phyloP scores from a whole-genome alignment of 2,329 filamentous ascomycete species.

The Diaporthe velutina region DNA sequence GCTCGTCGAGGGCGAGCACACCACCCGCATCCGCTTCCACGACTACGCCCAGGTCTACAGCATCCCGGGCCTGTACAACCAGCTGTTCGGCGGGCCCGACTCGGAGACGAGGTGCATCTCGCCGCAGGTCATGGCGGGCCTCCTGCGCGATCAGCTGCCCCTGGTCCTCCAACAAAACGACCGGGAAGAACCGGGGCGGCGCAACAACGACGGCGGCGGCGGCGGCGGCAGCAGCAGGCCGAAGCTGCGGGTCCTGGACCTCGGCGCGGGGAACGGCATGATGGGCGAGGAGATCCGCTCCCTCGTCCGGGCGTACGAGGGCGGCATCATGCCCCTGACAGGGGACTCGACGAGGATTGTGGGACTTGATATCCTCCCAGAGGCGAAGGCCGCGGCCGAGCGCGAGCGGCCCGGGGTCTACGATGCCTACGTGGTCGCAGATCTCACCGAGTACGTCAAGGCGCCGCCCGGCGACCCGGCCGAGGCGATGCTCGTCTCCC shows the following conservation, averaged over 20 bases:
- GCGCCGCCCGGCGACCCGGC: not conserved
- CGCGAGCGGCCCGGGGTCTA: slow-evolving; percentile 20
- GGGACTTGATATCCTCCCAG: slow-evolving; percentile 19
- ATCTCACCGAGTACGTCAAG: slow-evolving; percentile 22
- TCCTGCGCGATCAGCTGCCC: slow-evolving; percentile 17
- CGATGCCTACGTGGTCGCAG: slow-evolving; percentile 20
- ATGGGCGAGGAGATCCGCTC: slow-evolving; percentile 22
- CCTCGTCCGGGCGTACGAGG: not conserved
- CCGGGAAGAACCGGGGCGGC: no score
- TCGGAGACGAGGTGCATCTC: slow-evolving; percentile 27
- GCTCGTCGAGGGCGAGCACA: slow-evolving; percentile 13
- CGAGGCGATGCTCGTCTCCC: not conserved
- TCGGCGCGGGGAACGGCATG: slow-evolving; percentile 27
- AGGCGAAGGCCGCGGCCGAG: slow-evolving; percentile 17
- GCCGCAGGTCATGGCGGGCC: slow-evolving; percentile 13
- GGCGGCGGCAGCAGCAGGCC: no score
- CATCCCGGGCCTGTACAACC: slow-evolving; percentile 26
- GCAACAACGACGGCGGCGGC: rapidly evolving
- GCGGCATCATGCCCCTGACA: not conserved
- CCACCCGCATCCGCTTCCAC: slow-evolving; percentile 31
- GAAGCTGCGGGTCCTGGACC: slow-evolving; percentile 3
- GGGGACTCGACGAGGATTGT: not conserved
- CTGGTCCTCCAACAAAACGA: not conserved
- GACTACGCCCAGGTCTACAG: slow-evolving; percentile 34
- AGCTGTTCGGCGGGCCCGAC: slow-evolving; percentile 27